These are phyloP conservation scores for Beauveria medogensis DNA, from an alignment of 2,329 filamentous ascomycete genomes.

Conservation along the genomic window DNA sequence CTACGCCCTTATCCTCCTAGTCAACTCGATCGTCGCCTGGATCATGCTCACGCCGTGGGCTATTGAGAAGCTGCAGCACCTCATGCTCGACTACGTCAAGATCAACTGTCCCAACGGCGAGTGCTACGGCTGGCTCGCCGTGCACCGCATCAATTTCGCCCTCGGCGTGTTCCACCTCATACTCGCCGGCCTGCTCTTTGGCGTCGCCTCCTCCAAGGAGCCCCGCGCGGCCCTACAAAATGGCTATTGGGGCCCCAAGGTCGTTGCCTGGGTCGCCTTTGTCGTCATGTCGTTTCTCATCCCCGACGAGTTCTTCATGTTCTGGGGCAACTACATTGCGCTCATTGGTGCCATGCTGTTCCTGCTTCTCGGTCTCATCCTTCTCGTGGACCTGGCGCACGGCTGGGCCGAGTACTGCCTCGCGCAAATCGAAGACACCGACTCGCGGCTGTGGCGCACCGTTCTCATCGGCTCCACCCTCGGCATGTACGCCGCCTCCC, in stretches of 20 bases:
- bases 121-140: constrained; percentile 92
- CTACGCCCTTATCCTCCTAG: constrained; percentile 85
- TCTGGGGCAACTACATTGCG: constrained; percentile 92
- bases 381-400: constrained; percentile 91
- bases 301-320: constrained; percentile 86
- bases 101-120: constrained; percentile 86
- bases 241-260: constrained; percentile 97
- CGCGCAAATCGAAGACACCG: constrained; percentile 81
- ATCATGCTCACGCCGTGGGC: constrained; percentile 99
- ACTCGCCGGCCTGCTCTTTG: constrained; percentile 75
- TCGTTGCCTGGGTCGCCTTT: constrained; percentile 79
- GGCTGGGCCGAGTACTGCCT: constrained; percentile 97
- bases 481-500: constrained; percentile 83
- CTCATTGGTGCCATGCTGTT: constrained; percentile 87
- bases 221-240: constrained; percentile 86
- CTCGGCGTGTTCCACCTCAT: constrained; percentile 89
- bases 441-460: constrained; percentile 76
- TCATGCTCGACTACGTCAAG: constrained; percentile 92
- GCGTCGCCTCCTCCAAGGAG: constrained; percentile 79
- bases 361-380: constrained; percentile 81
- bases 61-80: constrained; percentile 85
- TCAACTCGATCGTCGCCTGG: constrained; percentile 97
- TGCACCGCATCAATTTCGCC: constrained; percentile 96
- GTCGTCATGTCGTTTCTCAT: constrained; percentile 93
- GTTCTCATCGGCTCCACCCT: constrained; percentile 87